Conservation (phyloP, 106 monocot genomes). For the Iris macrosiphon region DNA sequence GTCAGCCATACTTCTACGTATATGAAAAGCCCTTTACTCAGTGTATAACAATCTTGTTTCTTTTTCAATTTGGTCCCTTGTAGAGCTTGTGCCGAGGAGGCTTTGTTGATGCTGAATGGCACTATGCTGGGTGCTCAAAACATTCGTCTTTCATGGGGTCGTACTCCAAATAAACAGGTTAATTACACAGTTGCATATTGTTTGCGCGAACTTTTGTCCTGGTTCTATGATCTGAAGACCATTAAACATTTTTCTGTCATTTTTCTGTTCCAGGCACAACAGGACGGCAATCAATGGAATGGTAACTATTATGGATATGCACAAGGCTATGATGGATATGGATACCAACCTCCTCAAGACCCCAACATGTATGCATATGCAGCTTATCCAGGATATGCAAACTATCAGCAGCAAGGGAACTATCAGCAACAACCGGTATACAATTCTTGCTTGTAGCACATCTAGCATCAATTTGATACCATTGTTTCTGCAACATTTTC, state of each 20-base stretch:
- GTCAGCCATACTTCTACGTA: neutral
- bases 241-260: neutral
- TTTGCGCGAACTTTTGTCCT: neutral
- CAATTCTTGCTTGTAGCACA: neutral
- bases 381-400: conserved; percentile 24
- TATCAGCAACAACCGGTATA: neutral
- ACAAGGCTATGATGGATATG: conserved; percentile 27
- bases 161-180: conserved; percentile 27
- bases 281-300: conserved; percentile 18
- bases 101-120: conserved; percentile 17
- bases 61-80: neutral
- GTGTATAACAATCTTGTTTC: neutral
- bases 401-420: conserved; percentile 31
- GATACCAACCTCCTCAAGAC: conserved; percentile 22
- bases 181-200: neutral
- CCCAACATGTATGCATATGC: conserved; percentile 41
- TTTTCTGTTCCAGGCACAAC: conserved; percentile 10
- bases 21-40: neutral
- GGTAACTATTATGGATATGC: conserved; percentile 31
- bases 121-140: conserved; percentile 21
- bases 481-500: too few species aligned
- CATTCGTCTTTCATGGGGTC: conserved; percentile 34
- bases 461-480: too few species aligned
- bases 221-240: neutral
- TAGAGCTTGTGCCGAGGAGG: conserved; percentile 16